A percentile compares a stretch with the other conserved stretches of the same genome.
These are phyloP conservation scores for Marasmius sp. DNA, from an alignment of 1,284 basidiomycete genomes.

Conservation along the genomic window DNA sequence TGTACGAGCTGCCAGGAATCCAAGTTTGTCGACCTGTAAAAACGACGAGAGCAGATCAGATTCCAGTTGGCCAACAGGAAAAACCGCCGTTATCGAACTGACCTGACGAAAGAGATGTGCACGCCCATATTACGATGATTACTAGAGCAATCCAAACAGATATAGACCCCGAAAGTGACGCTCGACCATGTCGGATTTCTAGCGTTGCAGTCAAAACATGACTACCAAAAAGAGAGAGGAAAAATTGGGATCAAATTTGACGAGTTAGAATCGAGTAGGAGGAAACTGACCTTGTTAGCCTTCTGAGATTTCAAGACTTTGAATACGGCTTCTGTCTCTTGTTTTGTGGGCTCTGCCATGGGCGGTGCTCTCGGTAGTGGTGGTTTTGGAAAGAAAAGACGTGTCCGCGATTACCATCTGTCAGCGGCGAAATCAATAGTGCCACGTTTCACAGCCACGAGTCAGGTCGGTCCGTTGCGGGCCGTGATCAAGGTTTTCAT, in stretches of 20 bases:
- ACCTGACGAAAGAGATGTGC: constrained; percentile 97
- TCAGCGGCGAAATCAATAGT: neutral
- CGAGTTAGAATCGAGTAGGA: neutral
- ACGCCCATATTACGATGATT: constrained; percentile 97
- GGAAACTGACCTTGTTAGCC: constrained; percentile 75
- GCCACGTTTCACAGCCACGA: too few species aligned
- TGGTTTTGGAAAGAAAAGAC: neutral
- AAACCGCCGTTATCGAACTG: constrained; percentile 27
- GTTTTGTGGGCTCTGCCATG: constrained; percentile 74
- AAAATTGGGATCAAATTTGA: constrained; percentile 16
- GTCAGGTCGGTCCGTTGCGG: too few species aligned
- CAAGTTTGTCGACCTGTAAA: constrained; percentile 87
- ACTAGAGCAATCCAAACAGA: constrained; percentile 96
- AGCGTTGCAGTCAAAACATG: constrained; percentile 95
- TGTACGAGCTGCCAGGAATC: constrained; percentile 94
- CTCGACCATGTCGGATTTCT: constrained; percentile 98
- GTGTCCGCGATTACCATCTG: neutral
- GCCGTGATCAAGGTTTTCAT: too few species aligned
- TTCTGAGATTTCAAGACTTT: constrained; percentile 78
- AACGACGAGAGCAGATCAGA: neutral
- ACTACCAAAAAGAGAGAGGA: constrained; percentile 44
- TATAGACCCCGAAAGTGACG: constrained; percentile 95
- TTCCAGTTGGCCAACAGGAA: neutral
- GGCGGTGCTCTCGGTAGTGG: neutral
- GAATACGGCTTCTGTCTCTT: constrained; percentile 79